Base-by-base conservation (phyloP, 441 rosid species). In the Pelargonium myrrhifolium region DNA sequence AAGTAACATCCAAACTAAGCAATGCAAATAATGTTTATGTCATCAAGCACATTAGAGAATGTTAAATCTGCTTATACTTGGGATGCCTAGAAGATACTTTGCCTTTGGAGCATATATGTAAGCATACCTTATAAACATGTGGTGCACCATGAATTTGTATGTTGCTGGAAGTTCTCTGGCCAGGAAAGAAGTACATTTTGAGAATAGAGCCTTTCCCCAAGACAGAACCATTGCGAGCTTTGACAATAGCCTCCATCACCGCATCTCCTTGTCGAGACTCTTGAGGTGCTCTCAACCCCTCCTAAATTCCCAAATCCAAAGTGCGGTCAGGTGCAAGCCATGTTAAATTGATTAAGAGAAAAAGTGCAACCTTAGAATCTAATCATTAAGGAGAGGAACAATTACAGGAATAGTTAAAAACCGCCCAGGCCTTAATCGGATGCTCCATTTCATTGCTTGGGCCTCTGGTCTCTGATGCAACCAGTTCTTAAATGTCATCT, bases 381-480 rank as follows among this genome's bases (percentile, higher is more conserved):
- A 51, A 58, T 55, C 26, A 73, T 24, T 14, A 64, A 31, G 68
- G 71, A 56, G 74, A 78, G 65, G 71, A 69, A 67, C 69, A 79
- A 69, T 78, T 84, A 95, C 98, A 61, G 99, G 99, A 62, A 92
- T 77, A 53, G 97, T 81, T 68, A 95, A 90, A 82, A 89, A 87
- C 28, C 97, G 86, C 47, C 98, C 98, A 72, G 99, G 96, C 82
- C 95, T 86, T 67, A 89, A 76, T 84, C 96, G 85, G 80, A 95
- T 89, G 87, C 97, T 87, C 98, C 96, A 89, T 74, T 92, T 92
- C 97, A 95, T 90, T 55, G 93, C 95, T 82, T 90, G 99, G 71
- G 88, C 93, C 84, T 95, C 99, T 2, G 93, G 85, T 77, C 97
- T 86, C 78, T 92, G 96, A 78, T 89, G 86, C 80, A 90, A 77